Conservation (phyloP, 2,329 filamentous ascomycete genomes). For the Paramyrothecium roridum region DNA sequence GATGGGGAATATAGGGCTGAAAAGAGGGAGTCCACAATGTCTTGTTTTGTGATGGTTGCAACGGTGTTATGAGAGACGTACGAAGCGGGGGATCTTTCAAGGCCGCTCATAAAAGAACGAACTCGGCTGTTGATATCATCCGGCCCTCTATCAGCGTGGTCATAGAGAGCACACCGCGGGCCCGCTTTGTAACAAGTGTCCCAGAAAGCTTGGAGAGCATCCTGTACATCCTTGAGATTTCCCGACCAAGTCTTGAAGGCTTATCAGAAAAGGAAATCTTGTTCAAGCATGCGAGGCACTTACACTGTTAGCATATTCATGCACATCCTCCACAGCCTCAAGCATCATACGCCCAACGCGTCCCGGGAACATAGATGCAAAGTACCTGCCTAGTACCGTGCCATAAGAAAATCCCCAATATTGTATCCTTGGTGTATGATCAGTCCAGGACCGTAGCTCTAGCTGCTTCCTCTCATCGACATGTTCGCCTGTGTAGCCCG, state of each 20-base stretch:
- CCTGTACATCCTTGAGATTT: background rate
- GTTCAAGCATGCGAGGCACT: background rate
- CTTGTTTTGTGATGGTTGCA: background rate
- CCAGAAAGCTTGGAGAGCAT: background rate
- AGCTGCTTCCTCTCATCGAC: background rate
- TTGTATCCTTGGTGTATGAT: slow-evolving; percentile 23
- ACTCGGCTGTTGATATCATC: background rate
- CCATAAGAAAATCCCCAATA: slow-evolving; percentile 51
- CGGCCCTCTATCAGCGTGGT: background rate
- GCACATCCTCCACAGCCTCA: slow-evolving; percentile 32
- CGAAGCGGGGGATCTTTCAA: background rate
- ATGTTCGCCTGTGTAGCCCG: background rate
- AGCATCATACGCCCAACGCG: slow-evolving; percentile 38
- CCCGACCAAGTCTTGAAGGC: background rate
- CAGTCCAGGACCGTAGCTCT: background rate
- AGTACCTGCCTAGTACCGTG: slow-evolving; percentile 30
- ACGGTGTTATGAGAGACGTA: background rate
- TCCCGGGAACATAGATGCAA: slow-evolving; percentile 31
- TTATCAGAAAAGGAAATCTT: background rate
- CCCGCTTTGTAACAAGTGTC: background rate
- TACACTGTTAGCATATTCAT: slow-evolving; percentile 25
- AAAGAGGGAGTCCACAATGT: background rate
- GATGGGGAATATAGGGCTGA: background rate
- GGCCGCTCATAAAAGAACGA: background rate
- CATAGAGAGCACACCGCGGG: background rate